A percentile compares a stretch with the other conserved stretches of the same genome.
These are phyloP conservation scores for Mucor mucedo DNA, from an alignment of 371 early-diverging fungal species.

Conservation along the genomic window DNA sequence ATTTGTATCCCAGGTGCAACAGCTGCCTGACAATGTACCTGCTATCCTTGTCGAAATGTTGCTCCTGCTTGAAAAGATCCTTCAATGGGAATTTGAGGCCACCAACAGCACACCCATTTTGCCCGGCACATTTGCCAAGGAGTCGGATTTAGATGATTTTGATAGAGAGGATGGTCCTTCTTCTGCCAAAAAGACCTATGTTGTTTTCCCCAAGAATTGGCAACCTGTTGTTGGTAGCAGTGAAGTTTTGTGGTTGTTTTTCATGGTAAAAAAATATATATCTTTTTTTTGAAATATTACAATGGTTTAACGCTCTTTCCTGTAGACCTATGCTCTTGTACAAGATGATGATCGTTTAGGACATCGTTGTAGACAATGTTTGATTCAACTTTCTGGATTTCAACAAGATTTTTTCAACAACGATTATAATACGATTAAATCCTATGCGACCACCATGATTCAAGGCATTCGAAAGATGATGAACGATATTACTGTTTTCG, in stretches of 20 bases:
- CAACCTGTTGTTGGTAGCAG: conserved; percentile 52
- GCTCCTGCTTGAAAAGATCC: conserved; percentile 59
- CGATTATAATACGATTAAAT: conserved; percentile 40
- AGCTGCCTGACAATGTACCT: conserved; percentile 24
- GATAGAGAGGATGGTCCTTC: conserved; percentile 51
- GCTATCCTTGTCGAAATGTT: conserved; percentile 49
- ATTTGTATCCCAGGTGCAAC: conserved; percentile 39
- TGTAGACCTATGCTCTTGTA: conserved; percentile 42
- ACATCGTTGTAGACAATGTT: conserved; percentile 68
- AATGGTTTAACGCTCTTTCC: too few relatives aligned
- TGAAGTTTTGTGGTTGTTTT: conserved; percentile 64
- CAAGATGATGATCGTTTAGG: conserved; percentile 56
- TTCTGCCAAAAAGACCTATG: conserved; percentile 38
- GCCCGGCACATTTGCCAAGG: conserved; percentile 56
- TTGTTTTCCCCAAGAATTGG: conserved; percentile 56
- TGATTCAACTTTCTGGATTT: conserved; percentile 75
- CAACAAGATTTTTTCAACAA: conserved; percentile 66
- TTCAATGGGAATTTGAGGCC: conserved; percentile 74
- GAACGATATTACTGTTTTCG: conserved; percentile 35
- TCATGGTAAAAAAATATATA: conserved; percentile 44
- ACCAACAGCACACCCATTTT: conserved; percentile 45
- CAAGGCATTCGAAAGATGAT: conserved; percentile 62
- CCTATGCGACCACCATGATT: conserved; percentile 59
- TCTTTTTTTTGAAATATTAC: background rate
- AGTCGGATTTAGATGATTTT: conserved; percentile 50